These are phyloP conservation scores for Sporobolomyces pararoseus DNA, from an alignment of 768 basidiomycete genomes.

Conservation along the genomic window DNA sequence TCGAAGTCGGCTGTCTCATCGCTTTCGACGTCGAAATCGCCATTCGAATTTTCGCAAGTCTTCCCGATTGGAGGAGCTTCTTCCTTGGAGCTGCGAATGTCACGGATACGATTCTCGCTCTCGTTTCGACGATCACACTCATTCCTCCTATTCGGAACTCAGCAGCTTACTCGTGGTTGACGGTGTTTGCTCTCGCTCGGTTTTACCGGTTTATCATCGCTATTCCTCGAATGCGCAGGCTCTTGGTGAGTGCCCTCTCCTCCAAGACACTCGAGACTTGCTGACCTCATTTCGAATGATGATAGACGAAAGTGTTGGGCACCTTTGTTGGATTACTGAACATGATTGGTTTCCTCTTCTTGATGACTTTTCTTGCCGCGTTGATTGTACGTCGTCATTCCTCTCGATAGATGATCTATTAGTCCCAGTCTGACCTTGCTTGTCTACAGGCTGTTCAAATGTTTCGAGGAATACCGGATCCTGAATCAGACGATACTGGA, in stretches of 20 bases:
- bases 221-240: constrained; percentile 81
- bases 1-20: constrained; percentile 72
- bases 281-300: neutral
- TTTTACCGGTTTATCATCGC: constrained; percentile 90
- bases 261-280: neutral
- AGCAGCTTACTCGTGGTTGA: constrained; percentile 77
- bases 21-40: constrained; percentile 85
- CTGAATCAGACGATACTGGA: constrained; percentile 47
- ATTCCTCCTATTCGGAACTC: constrained; percentile 70
- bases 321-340: constrained; percentile 85
- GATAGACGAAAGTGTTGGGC: constrained; percentile 80
- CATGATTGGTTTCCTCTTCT: constrained; percentile 83
- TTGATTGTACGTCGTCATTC: constrained; percentile 58
- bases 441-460: constrained; percentile 61
- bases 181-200: constrained; percentile 71
- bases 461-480: constrained; percentile 64
- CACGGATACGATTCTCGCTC: constrained; percentile 70
- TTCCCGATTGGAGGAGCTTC: constrained; percentile 75
- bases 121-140: constrained; percentile 73
- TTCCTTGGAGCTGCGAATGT: constrained; percentile 61
- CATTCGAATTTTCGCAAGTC: constrained; percentile 63
- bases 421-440: neutral
- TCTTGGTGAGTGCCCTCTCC: constrained; percentile 60
- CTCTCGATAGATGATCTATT: neutral
- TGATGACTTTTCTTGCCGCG: constrained; percentile 81